Evolutionary conservation across 306 rosid species (phyloP), one percentile per base, ranked within the genome.

Genomic region (Vigna angularis): DNA sequence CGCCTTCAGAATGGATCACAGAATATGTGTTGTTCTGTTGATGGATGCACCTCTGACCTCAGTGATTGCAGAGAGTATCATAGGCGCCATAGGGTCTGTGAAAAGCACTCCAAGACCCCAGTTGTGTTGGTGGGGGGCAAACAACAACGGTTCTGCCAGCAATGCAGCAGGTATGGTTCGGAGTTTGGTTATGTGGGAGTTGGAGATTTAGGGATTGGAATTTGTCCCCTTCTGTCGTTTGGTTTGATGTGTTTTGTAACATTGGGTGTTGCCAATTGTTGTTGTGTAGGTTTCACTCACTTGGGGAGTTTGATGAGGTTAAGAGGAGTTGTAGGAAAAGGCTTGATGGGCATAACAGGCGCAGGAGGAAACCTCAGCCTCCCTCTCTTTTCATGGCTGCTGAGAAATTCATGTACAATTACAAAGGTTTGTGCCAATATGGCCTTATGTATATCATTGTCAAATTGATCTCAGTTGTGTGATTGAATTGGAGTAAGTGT

Each of bases 281-380:
- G 70, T 76, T 67, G 22, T 81, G 71, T 76, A 93, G 97, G 88
- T 93, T 93, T 85, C 98, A 90, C 85, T 90, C 93, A 18, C 87
- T 91, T 82, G 92, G 66, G 56, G 98, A 93, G 85, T 90, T 93
- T 73, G 98, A 93, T 73, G 93, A 91, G 24, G 91, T 88, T 62
- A 93, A 93, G 78, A 86, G 98, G 83, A 93, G 96, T 85, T 91
- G 98, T 80, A 80, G 98, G 83, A 93, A 89, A 30, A 89, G 98
- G 13, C 97, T 93, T 63, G 98, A 86, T 67, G 96, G 96, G 22
- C 97, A 93, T 82, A 93, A 93, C 70, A 81, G 86, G 70, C 96
- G 96, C 58, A 74, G 97, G 78, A 88, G 97, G 88, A 91, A 93
- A 68, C 91, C 96, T 75, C 98, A 88, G 75, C 88, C 92, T 0